phyloP scores from a whole-genome alignment of 2,329 filamentous ascomycete genomes.

The Colletotrichum acutatum region DNA sequence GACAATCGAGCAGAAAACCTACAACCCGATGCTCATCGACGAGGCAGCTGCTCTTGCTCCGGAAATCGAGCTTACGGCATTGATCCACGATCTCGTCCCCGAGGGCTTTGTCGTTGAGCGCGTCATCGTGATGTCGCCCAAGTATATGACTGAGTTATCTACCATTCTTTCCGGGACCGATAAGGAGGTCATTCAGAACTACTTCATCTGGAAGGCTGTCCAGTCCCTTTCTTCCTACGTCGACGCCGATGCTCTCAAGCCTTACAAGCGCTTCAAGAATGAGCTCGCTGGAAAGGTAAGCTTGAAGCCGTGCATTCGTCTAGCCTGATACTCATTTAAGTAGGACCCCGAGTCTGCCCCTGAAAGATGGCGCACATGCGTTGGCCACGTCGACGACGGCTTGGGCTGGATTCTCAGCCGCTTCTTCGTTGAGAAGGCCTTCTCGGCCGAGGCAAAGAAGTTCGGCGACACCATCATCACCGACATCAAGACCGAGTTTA shows the following conservation, averaged over 20 bases:
- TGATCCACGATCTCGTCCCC: conserved; percentile 65
- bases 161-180: conserved; percentile 64
- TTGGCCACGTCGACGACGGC: conserved; percentile 65
- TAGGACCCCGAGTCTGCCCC: conserved; percentile 68
- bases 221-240: conserved; percentile 62
- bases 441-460: conserved; percentile 72
- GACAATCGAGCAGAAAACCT: conserved; percentile 61
- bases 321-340: neutral
- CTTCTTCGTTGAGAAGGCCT: conserved; percentile 77
- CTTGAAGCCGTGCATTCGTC: neutral
- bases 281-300: conserved; percentile 65
- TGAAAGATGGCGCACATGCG: conserved; percentile 75
- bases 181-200: conserved; percentile 68
- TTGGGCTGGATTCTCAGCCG: conserved; percentile 76
- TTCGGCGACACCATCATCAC: conserved; percentile 77
- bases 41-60: conserved; percentile 67
- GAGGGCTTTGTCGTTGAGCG: conserved; percentile 59
- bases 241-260: conserved; percentile 68
- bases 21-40: conserved; percentile 70
- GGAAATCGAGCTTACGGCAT: conserved; percentile 62
- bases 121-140: conserved; percentile 69
- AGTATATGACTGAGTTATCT: conserved; percentile 69
- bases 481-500: conserved; percentile 76
- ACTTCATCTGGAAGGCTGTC: conserved; percentile 73
- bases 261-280: conserved; percentile 70